Percentiles rank a stretch among this genome's conserved stretches.
Evolutionary conservation across 768 basidiomycete species (phyloP).

Genomic region (Leccinum sublutescens): DNA sequence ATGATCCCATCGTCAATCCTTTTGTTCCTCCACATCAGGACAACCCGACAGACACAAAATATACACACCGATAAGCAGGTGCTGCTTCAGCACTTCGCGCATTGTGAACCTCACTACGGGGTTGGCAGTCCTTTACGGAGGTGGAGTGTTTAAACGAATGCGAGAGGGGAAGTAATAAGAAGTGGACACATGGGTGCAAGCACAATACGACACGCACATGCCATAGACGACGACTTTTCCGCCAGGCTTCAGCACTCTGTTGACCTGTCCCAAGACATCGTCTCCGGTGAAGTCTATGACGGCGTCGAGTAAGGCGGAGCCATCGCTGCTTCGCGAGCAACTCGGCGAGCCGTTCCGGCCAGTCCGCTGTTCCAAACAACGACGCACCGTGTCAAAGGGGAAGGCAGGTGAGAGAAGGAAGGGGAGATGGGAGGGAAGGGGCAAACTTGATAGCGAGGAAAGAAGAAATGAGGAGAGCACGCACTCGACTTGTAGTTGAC

Average conservation of each 20-base stretch:
- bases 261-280: slow-evolving; percentile 52
- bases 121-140: neutral
- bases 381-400: neutral
- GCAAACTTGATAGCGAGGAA: neutral
- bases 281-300: slow-evolving; percentile 73
- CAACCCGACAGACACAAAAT: neutral
- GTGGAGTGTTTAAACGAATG: slow-evolving; percentile 8
- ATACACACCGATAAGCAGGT: slow-evolving; percentile 64
- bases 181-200: neutral
- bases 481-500: slow-evolving; percentile 67
- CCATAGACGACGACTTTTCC: slow-evolving; percentile 64
- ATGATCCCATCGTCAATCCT: slow-evolving; percentile 89
- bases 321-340: slow-evolving; percentile 38
- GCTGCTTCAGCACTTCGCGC: slow-evolving; percentile 74
- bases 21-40: slow-evolving; percentile 16
- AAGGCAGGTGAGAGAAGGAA: neutral
- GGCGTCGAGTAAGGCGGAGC: slow-evolving; percentile 43
- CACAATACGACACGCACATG: slow-evolving; percentile 42
- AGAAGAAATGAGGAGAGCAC: slow-evolving; percentile 14
- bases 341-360: slow-evolving; percentile 47
- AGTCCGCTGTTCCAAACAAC: slow-evolving; percentile 39
- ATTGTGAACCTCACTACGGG: slow-evolving; percentile 68
- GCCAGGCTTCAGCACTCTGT: slow-evolving; percentile 47
- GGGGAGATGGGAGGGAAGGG: neutral
- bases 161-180: neutral